Percentiles rank a stretch among this genome's conserved stretches.
phyloP scores from a whole-genome alignment of 192 early-diverging fungal species.

The Hyaloraphidium curvatum region DNA sequence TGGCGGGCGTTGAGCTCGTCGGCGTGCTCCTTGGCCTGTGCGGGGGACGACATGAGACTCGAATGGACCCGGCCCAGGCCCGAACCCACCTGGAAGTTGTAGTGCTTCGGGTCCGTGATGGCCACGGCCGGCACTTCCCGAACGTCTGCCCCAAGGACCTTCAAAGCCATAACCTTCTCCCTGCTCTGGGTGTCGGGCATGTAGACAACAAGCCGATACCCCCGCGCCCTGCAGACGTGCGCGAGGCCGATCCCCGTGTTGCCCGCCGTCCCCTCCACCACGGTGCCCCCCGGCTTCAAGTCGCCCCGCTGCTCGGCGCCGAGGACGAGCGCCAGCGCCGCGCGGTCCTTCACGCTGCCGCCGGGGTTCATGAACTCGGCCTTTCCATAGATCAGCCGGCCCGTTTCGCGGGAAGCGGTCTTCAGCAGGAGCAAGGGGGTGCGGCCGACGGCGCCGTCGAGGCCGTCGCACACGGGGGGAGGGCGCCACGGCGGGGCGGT shows the following conservation, averaged over 20 bases:
- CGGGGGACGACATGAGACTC: not conserved
- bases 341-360: conserved; percentile 86
- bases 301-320: conserved; percentile 74
- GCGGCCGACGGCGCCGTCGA: not conserved
- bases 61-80: too few relatives aligned
- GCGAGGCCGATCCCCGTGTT: conserved; percentile 95
- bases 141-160: conserved; percentile 89
- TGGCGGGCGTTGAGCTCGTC: not conserved
- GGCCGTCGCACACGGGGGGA: too few relatives aligned
- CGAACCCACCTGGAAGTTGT: conserved; percentile 90
- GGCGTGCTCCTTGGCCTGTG: not conserved
- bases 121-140: conserved; percentile 79
- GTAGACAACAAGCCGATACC: conserved; percentile 89
- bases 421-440: conserved; percentile 39
- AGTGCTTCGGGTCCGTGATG: conserved; percentile 79
- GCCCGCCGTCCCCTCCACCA: conserved; percentile 14
- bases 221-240: conserved; percentile 80
- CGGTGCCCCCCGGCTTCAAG: conserved; percentile 71
- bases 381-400: conserved; percentile 77
- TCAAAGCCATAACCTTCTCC: conserved; percentile 83
- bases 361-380: conserved; percentile 95
- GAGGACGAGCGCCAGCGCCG: conserved; percentile 82
- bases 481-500: too few relatives aligned
- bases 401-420: conserved; percentile 49
- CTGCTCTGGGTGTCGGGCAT: conserved; percentile 95